phyloP scores from a whole-genome alignment of 805 yeast genomes.

The Candida andamanensis region DNA sequence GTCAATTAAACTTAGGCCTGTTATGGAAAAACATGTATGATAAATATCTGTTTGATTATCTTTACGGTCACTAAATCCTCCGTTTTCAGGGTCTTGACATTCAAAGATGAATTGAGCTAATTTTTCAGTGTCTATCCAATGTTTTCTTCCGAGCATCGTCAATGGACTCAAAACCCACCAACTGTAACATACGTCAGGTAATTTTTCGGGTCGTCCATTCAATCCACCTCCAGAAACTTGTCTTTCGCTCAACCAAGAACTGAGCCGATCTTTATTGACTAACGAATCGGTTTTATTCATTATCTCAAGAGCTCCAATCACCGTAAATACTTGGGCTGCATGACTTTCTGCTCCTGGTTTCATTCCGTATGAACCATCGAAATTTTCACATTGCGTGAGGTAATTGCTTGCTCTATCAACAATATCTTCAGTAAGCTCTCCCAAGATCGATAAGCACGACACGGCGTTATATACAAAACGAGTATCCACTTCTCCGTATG shows the following conservation, averaged over 20 bases:
- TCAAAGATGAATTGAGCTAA: conserved; percentile 62
- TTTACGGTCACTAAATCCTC: conserved; percentile 91
- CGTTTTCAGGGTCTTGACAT: conserved; percentile 72
- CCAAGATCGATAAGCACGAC: conserved; percentile 67
- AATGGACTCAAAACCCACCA: conserved; percentile 94
- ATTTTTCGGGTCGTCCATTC: conserved; percentile 92
- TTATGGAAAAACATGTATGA: conserved; percentile 86
- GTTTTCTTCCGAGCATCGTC: conserved; percentile 56
- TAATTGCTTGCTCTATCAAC: conserved; percentile 62
- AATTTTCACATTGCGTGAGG: conserved; percentile 70
- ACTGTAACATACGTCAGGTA: conserved; percentile 96
- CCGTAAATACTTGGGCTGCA: conserved; percentile 86
- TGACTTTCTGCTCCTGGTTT: conserved; percentile 95
- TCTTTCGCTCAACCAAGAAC: conserved; percentile 89
- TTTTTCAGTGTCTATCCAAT: conserved; percentile 72
- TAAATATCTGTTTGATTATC: conserved; percentile 90
- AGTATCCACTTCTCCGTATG: conserved; percentile 89
- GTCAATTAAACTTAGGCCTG: conserved; percentile 79
- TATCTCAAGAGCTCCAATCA: conserved; percentile 76
- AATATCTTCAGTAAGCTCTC: conserved; percentile 48
- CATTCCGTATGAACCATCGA: conserved; percentile 94
- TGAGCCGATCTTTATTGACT: conserved; percentile 35
- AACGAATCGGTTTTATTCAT: conserved; percentile 53
- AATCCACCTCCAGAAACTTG: conserved; percentile 84
- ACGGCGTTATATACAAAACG: conserved; percentile 83